Evolutionary conservation across 2,329 filamentous ascomycete genomes (phyloP).

Genomic region (Fusarium continuum): DNA sequence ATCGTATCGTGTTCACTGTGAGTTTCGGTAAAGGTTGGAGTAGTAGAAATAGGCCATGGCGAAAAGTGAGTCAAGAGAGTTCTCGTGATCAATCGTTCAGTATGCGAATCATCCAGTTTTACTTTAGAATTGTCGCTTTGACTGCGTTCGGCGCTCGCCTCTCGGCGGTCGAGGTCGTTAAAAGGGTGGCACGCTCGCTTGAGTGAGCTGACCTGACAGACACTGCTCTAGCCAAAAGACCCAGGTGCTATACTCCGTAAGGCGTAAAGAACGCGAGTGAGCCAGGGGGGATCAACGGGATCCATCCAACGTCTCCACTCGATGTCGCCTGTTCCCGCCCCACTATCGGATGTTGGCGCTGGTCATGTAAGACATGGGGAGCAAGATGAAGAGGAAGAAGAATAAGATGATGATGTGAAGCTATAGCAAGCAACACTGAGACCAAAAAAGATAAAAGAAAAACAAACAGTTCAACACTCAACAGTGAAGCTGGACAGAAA

Average conservation of each 20-base stretch:
- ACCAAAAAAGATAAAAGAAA: background rate
- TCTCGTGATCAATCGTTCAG: conserved; percentile 29
- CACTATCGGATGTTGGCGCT: conserved; percentile 45
- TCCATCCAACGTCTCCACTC: conserved; percentile 40
- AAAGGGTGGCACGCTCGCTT: conserved; percentile 40
- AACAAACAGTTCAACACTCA: background rate
- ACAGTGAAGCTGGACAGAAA: background rate
- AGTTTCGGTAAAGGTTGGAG: background rate
- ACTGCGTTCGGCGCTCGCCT: conserved; percentile 25
- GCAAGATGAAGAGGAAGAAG: conserved; percentile 2
- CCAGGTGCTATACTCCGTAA: too few relatives aligned
- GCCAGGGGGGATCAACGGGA: conserved; percentile 33
- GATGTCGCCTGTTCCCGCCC: conserved; percentile 44
- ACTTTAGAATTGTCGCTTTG: conserved; percentile 4
- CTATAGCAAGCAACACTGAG: conserved; percentile 1
- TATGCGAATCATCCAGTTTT: conserved; percentile 29
- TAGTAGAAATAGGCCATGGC: background rate
- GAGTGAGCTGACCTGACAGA: conserved; percentile 35
- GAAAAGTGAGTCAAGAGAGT: conserved; percentile 10
- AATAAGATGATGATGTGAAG: conserved; percentile 18
- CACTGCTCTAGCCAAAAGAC: conserved; percentile 13
- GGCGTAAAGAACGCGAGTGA: background rate
- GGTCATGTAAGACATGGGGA: conserved; percentile 32
- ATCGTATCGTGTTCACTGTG: conserved; percentile 17
- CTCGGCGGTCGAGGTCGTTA: conserved; percentile 35